Conservation (phyloP, 345 rosid species). For the Cardamine resedifolia region DNA sequence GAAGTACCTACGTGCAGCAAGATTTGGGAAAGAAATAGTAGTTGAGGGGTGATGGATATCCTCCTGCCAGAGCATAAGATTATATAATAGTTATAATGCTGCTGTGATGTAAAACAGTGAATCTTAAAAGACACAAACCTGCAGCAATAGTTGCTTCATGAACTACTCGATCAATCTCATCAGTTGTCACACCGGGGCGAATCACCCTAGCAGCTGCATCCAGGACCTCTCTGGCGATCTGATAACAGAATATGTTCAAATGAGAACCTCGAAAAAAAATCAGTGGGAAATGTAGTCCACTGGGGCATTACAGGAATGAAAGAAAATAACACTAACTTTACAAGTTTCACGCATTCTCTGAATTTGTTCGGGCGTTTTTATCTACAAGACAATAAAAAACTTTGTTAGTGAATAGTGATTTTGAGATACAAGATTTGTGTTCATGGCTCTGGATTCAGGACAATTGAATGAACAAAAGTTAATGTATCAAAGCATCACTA, state of each 20-base stretch:
- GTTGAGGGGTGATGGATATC: slow-evolving; percentile 96
- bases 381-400: slow-evolving; percentile 47
- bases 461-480: not conserved
- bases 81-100: not conserved
- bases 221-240: slow-evolving; percentile 89
- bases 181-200: slow-evolving; percentile 89
- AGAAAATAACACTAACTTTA: slow-evolving; percentile 53
- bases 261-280: not conserved
- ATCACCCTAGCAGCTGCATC: slow-evolving; percentile 85
- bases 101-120: not conserved
- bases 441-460: not conserved
- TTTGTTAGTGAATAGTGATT: slow-evolving; percentile 4
- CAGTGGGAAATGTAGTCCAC: not conserved
- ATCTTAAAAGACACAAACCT: slow-evolving; percentile 48
- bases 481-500: slow-evolving; percentile 10
- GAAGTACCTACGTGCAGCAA: slow-evolving; percentile 98
- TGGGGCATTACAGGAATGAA: not conserved
- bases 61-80: slow-evolving; percentile 56
- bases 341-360: slow-evolving; percentile 89
- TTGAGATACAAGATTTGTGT: not conserved
- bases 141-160: slow-evolving; percentile 86
- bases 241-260: slow-evolving; percentile 7
- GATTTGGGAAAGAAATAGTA: slow-evolving; percentile 96
- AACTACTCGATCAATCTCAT: slow-evolving; percentile 91
- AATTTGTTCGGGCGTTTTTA: slow-evolving; percentile 82